Evolutionary conservation across 2,329 filamentous ascomycete species (phyloP).

Genomic region (Fusarium goolgardi): DNA sequence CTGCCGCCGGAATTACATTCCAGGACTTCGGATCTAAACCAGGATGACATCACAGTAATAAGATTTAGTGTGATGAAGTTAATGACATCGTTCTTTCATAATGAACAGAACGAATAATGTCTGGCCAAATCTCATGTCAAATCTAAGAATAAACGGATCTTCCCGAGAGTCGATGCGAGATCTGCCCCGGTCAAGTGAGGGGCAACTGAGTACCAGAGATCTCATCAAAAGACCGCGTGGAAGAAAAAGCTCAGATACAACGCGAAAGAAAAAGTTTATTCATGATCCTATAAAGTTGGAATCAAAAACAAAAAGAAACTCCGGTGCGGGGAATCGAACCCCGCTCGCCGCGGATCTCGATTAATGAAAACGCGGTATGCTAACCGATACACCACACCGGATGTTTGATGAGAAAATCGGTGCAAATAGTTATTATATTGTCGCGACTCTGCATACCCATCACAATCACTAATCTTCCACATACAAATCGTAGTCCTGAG

Average conservation of each 20-base stretch:
- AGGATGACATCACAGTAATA: background rate
- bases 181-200: too few relatives aligned
- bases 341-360: slow-evolving; percentile 18
- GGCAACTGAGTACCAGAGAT: background rate
- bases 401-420: background rate
- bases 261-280: background rate
- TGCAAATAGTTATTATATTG: background rate
- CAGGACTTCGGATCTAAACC: background rate
- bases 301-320: slow-evolving; percentile 4
- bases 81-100: background rate
- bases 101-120: background rate
- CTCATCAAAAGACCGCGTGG: too few relatives aligned
- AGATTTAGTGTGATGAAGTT: background rate
- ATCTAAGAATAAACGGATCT: too few relatives aligned
- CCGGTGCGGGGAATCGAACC: slow-evolving; percentile 33
- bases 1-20: background rate
- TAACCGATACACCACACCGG: slow-evolving; percentile 37
- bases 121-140: too few relatives aligned
- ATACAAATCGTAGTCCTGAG: background rate
- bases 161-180: too few relatives aligned
- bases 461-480: background rate
- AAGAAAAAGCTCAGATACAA: too few relatives aligned
- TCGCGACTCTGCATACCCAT: too few relatives aligned
- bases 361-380: slow-evolving; percentile 31
- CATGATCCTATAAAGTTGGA: fast-evolving